Percentiles rank a stretch among this genome's conserved stretches.
These are phyloP conservation scores for Persicaria maculosa DNA, from an alignment of 148 eudicot genomes.

Conservation along the genomic window DNA sequence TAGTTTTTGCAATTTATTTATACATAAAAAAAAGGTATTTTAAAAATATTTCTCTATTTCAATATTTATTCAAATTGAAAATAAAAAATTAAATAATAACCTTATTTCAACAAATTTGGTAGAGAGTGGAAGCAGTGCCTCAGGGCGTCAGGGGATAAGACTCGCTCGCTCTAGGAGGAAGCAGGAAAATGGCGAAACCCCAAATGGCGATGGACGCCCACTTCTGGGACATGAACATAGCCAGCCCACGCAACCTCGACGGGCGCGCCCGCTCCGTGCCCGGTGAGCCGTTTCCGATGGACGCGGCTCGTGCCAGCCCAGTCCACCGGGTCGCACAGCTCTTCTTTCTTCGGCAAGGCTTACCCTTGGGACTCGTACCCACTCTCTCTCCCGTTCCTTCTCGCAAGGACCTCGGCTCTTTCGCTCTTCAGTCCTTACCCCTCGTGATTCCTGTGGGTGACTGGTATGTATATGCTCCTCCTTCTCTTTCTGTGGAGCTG, in stretches of 20 bases:
- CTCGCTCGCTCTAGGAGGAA: background rate
- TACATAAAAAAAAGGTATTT: too few species aligned
- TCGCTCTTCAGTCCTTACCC: constrained; percentile 64
- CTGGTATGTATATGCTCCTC: too few species aligned
- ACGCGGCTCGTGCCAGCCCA: constrained; percentile 47
- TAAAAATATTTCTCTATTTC: too few species aligned
- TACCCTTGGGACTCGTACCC: constrained; percentile 78
- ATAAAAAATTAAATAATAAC: background rate
- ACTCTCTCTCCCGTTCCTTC: constrained; percentile 30
- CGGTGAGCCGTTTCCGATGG: constrained; percentile 57
- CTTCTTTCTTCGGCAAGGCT: constrained; percentile 49
- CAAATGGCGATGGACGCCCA: constrained; percentile 74
- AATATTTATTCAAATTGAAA: too few species aligned
- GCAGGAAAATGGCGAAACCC: constrained; percentile 50
- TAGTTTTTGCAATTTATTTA: too few species aligned
- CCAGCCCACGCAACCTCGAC: constrained; percentile 49
- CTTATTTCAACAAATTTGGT: background rate
- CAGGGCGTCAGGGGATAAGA: constrained; percentile 3
- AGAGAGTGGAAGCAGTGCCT: background rate
- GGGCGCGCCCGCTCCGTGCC: constrained; percentile 53
- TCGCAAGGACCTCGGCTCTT: constrained; percentile 41
- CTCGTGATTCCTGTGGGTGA: constrained; percentile 20
- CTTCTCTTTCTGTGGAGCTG: background rate
- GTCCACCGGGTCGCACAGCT: constrained; percentile 53
- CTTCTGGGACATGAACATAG: constrained; percentile 60